These are phyloP conservation scores for Favolaschia claudopus DNA, from an alignment of 768 basidiomycete species.

Conservation along the genomic window DNA sequence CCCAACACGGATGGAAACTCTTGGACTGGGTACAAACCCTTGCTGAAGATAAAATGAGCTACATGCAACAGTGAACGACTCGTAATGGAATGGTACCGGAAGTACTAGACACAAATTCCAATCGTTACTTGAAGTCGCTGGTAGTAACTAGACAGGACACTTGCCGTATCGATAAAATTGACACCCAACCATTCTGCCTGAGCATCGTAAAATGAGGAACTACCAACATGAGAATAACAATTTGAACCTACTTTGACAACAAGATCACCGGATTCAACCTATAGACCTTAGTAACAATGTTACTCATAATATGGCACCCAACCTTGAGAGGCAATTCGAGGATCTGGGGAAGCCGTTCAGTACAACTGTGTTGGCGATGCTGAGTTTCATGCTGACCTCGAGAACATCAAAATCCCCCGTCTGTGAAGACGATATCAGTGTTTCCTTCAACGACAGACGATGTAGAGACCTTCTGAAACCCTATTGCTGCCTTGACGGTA, in stretches of 20 bases:
- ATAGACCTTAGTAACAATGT: constrained; percentile 48
- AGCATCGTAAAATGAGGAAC: no score
- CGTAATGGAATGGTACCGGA: no score
- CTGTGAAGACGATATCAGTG: constrained; percentile 4
- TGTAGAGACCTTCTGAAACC: constrained; percentile 15
- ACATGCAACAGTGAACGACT: no score
- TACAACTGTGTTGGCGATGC: no score
- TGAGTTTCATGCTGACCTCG: no score
- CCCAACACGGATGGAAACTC: constrained; percentile 75
- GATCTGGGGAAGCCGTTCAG: no score
- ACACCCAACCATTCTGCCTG: constrained; percentile 77
- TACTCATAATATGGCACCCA: background rate
- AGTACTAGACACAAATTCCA: no score
- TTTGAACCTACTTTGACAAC: constrained; percentile 50
- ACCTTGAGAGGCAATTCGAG: constrained; percentile 17
- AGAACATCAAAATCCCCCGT: constrained; percentile 69
- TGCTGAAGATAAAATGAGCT: no score
- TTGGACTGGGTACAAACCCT: constrained; percentile 68
- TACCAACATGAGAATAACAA: background rate
- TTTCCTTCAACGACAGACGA: constrained; percentile 56
- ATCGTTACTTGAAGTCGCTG: no score
- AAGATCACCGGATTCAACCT: constrained; percentile 58
- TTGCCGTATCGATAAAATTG: constrained; percentile 67
- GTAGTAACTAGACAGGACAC: no score
- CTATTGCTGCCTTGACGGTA: constrained; percentile 7